These are phyloP conservation scores for Syzygium malaccense DNA, from an alignment of 441 rosid species.

Conservation along the genomic window DNA sequence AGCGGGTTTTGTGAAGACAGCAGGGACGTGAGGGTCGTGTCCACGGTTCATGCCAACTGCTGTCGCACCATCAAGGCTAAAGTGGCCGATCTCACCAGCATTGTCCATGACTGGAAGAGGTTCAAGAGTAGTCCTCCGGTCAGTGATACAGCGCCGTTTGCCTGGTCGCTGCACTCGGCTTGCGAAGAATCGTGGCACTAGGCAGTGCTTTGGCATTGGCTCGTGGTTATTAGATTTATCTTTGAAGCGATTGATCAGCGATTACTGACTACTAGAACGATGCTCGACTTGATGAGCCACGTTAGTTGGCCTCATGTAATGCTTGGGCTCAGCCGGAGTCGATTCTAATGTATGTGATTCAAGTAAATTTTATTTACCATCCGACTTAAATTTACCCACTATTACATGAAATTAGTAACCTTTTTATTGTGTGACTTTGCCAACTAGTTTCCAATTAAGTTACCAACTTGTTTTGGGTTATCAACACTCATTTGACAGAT, in stretches of 20 bases:
- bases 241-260: background rate
- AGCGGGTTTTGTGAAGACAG: slow-evolving; percentile 39
- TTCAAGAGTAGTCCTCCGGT: slow-evolving; percentile 7
- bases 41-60: slow-evolving; percentile 38
- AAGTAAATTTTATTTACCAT: background rate
- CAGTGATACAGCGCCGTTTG: background rate
- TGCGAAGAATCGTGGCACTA: slow-evolving; percentile 17
- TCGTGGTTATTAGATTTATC: background rate
- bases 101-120: slow-evolving; percentile 24
- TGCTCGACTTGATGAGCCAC: background rate
- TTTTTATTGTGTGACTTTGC: background rate
- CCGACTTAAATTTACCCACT: background rate
- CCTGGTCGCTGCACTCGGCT: slow-evolving; percentile 4
- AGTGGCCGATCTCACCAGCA: slow-evolving; percentile 17
- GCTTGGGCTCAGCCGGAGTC: background rate
- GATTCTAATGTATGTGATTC: background rate
- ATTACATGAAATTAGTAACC: background rate
- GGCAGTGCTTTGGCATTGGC: background rate
- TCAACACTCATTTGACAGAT: background rate
- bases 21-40: slow-evolving; percentile 12
- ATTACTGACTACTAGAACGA: background rate
- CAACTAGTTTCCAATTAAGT: background rate
- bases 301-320: background rate
- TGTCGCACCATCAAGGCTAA: slow-evolving; percentile 37
- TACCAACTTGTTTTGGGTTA: background rate